Base-by-base conservation (phyloP, 257 asterid species). In the Capsicum rhomboideum region DNA sequence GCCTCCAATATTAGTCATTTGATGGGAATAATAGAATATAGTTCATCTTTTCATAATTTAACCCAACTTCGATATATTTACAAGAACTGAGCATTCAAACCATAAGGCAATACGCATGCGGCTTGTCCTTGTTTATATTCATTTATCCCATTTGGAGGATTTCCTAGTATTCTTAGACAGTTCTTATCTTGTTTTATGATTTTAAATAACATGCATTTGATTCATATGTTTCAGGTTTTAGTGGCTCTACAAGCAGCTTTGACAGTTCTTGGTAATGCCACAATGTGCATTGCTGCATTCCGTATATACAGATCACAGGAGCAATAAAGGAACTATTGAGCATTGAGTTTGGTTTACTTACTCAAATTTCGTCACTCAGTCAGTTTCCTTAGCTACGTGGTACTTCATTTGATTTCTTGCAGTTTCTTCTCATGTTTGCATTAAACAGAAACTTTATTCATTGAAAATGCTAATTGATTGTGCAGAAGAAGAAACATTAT, bases 231-330 rank as follows among this genome's bases (percentile, higher is more conserved):
- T 67, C 85, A 96, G 99, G 91, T 92, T 52, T 86, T 96, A 91
- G 99, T 96, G 86, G 98, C 92, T 84, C 88, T 96, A 84, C 99
- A 96, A 90, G 98, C 98, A n/a, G 98, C 98, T 77, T 88, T 96
- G 86, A 96, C 99, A 2, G 92, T 94, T 23, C 86, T 94, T 79
- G 99, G 99, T 61, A 96, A 93, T 13, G 90, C 86, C 10, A 94
- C 99, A 58, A 96, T 96, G 97, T 96, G 97, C 90, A 40, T 96
- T 78, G 99, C 99, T 83, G 99, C 98, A 78, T 96, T 91, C 85
- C 97, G 96, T 63, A 93, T 96, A 83, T 94, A 92, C 87, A 83
- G 37, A 46, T 89, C 98, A 66, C 91, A 90, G 64, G 90, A 91
- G 85, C 84, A 90, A 82, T 92, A 94, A 88, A 86, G 88, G 61